A percentile compares a stretch with the other conserved stretches of the same genome.
Evolutionary conservation across 2,329 filamentous ascomycete species (phyloP).

Genomic region (Monosporascus sp.): DNA sequence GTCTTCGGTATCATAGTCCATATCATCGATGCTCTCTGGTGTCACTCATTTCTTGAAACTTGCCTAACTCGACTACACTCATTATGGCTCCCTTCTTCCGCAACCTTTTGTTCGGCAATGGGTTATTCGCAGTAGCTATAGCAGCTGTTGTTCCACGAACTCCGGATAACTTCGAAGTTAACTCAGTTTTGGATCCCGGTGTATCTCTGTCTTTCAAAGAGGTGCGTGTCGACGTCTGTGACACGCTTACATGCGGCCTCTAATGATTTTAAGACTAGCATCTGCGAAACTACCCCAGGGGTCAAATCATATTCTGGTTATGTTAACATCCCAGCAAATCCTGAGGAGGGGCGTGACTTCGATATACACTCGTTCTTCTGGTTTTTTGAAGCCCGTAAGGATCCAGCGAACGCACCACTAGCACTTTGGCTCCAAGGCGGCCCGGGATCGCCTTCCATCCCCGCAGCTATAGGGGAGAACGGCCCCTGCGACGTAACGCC

Average conservation of each 20-base stretch:
- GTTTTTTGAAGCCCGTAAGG: conserved; percentile 41
- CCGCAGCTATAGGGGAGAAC: conserved; percentile 37
- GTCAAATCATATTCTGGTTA: conserved; percentile 53
- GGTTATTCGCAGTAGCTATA: too few species aligned
- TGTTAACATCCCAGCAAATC: conserved; percentile 40
- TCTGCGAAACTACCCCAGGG: conserved; percentile 54
- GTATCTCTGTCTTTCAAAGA: conserved; percentile 2
- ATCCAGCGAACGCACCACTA: conserved; percentile 47
- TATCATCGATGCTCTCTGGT: too few species aligned
- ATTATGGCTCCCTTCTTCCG: too few species aligned
- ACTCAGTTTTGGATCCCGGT: neutral
- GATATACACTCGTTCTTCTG: conserved; percentile 25
- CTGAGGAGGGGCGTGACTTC: neutral
- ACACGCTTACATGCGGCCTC: too few species aligned
- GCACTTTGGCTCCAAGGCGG: conserved; percentile 60
- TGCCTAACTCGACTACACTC: too few species aligned
- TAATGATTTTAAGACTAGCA: conserved; percentile 11
- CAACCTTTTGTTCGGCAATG: too few species aligned
- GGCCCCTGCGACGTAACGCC: conserved; percentile 47
- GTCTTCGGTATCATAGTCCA: too few species aligned
- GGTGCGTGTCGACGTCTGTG: neutral
- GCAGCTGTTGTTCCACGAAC: too few species aligned
- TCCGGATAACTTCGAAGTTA: neutral
- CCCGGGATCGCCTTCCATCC: conserved; percentile 52
- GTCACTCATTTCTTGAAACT: too few species aligned